Conservation (phyloP, 495 filamentous ascomycete species). For the Friedmanniomyces simplex region DNA sequence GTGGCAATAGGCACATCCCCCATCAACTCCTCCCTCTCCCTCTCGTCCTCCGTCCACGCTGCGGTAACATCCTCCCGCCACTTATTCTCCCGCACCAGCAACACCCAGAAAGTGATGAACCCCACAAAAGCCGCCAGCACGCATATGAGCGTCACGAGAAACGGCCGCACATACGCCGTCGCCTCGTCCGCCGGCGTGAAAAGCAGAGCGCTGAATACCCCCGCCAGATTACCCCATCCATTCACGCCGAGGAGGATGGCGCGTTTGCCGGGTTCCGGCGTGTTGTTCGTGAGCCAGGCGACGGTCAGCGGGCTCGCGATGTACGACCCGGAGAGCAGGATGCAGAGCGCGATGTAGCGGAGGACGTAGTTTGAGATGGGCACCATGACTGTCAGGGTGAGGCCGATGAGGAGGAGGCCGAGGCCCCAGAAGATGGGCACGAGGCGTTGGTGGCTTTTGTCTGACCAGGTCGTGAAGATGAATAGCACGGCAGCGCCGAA, state of each 20-base stretch:
- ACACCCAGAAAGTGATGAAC: constrained; percentile 29
- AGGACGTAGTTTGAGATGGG: constrained; percentile 23
- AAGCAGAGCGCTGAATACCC: constrained; percentile 39
- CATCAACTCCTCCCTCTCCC: constrained; percentile 16
- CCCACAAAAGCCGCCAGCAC: constrained; percentile 36
- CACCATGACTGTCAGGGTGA: constrained; percentile 36
- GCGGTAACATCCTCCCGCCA: constrained; percentile 18
- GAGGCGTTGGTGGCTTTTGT: constrained; percentile 37
- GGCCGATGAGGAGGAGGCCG: constrained; percentile 35
- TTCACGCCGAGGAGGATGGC: constrained; percentile 48
- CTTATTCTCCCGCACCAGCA: constrained; percentile 31
- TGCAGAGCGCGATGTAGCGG: constrained; percentile 42
- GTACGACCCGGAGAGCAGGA: constrained; percentile 45
- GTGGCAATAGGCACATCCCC: constrained; percentile 6
- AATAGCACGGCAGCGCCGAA: constrained; percentile 40
- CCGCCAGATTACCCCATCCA: constrained; percentile 50
- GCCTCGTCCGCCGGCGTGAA: constrained; percentile 37
- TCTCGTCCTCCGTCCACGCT: constrained; percentile 24
- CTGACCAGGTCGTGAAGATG: constrained; percentile 39
- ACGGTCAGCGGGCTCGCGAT: constrained; percentile 45
- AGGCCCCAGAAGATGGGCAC: constrained; percentile 42
- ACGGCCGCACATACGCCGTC: constrained; percentile 30
- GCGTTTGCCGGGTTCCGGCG: constrained; percentile 42
- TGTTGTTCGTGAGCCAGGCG: constrained; percentile 49
- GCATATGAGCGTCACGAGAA: constrained; percentile 36